Conservation (phyloP, 2,329 filamentous ascomycete genomes). For the Aspergillus cejpii region DNA sequence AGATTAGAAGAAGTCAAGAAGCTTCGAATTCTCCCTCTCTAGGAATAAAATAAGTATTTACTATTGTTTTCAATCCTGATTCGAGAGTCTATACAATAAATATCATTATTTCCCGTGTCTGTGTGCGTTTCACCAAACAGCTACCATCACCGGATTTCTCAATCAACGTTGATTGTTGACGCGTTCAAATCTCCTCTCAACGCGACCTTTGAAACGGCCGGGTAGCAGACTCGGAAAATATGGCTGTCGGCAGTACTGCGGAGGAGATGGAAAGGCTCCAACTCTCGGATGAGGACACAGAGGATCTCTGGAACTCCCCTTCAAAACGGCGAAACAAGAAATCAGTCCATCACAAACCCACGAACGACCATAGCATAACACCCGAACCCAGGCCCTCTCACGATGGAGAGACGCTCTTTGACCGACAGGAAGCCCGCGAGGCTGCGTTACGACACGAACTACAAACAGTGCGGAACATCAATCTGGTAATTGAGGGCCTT, state of each 20-base stretch:
- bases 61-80: no score
- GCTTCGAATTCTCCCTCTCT: no score
- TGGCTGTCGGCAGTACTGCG: conserved; percentile 34
- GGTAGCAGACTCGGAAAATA: conserved; percentile 6
- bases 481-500: conserved; percentile 68
- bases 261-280: conserved; percentile 48
- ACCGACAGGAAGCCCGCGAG: conserved; percentile 63
- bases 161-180: background rate
- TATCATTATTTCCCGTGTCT: background rate
- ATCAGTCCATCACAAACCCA: conserved; percentile 21
- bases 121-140: background rate
- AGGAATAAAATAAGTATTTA: no score
- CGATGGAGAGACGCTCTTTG: conserved; percentile 51
- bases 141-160: background rate
- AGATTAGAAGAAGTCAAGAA: no score
- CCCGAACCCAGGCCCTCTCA: conserved; percentile 31
- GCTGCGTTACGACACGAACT: conserved; percentile 70
- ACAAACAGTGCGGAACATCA: conserved; percentile 76
- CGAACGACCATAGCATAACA: conserved; percentile 35
- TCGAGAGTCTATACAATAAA: no score
- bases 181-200: background rate
- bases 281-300: conserved; percentile 51
- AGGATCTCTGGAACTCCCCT: conserved; percentile 55
- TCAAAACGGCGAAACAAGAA: conserved; percentile 37
- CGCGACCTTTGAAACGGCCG: background rate